phyloP scores from a whole-genome alignment of 768 basidiomycete species.

The Hirschioporus abietinus region DNA sequence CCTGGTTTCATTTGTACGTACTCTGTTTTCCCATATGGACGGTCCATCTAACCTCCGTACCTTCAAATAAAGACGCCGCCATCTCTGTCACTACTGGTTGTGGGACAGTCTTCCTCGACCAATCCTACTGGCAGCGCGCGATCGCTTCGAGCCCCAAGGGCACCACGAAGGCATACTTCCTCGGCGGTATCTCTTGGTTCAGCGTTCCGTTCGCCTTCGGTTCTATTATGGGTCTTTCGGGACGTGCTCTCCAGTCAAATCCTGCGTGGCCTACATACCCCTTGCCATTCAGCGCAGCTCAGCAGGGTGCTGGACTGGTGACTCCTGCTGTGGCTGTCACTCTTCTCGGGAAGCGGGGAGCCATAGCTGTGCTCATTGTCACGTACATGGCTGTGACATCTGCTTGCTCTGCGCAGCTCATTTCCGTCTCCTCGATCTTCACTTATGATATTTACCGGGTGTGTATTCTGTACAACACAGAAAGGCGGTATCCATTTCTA shows the following conservation, averaged over 20 bases:
- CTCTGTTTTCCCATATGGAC: conserved; percentile 15
- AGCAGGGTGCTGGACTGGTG: conserved; percentile 30
- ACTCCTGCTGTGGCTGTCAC: conserved; percentile 29
- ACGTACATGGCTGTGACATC: conserved; percentile 33
- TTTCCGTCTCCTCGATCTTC: conserved; percentile 18
- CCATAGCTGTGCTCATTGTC: conserved; percentile 29
- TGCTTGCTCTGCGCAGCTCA: conserved; percentile 23
- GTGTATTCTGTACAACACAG: not conserved
- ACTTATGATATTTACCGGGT: conserved; percentile 29
- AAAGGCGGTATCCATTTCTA: not conserved
- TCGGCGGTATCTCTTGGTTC: conserved; percentile 36
- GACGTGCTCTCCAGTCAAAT: conserved; percentile 20
- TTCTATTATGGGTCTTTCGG: conserved; percentile 32
- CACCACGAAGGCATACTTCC: conserved; percentile 33
- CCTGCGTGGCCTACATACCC: conserved; percentile 21
- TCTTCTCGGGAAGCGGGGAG: conserved; percentile 32
- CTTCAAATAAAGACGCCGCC: not conserved
- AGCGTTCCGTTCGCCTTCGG: conserved; percentile 34
- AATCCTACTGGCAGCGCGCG: conserved; percentile 34
- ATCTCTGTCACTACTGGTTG: conserved; percentile 18
- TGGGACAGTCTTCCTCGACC: conserved; percentile 20
- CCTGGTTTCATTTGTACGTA: conserved; percentile 7
- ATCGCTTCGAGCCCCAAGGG: conserved; percentile 31
- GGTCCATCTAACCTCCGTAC: not conserved
- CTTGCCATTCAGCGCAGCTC: conserved; percentile 17